These are phyloP conservation scores for Aspergillus tanneri DNA, from an alignment of 2,329 filamentous ascomycete species.

Conservation along the genomic window DNA sequence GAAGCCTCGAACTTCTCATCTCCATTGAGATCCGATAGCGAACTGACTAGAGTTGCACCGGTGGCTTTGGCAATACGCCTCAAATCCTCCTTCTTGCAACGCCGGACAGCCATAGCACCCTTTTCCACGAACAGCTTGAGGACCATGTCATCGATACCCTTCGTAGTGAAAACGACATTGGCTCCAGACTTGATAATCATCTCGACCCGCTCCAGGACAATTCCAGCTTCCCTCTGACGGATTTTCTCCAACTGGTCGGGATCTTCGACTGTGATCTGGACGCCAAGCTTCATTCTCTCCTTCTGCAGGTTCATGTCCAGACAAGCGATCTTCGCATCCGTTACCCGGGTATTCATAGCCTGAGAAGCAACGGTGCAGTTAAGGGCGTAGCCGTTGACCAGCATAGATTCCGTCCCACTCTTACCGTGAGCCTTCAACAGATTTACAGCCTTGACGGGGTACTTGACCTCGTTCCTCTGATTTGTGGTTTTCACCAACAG, in stretches of 20 bases:
- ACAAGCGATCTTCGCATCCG: constrained; percentile 93
- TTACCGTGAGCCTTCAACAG: constrained; percentile 98
- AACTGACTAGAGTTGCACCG: constrained; percentile 87
- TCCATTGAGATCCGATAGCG: constrained; percentile 92
- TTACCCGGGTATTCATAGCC: constrained; percentile 90
- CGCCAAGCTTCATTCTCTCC: constrained; percentile 97
- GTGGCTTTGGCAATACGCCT: constrained; percentile 94
- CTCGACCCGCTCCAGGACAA: constrained; percentile 90
- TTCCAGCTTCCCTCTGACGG: constrained; percentile 84
- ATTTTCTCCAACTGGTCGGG: constrained; percentile 98
- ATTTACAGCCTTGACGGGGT: constrained; percentile 98
- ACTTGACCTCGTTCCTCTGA: constrained; percentile 86
- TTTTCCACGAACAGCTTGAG: constrained; percentile 93
- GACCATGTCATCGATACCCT: constrained; percentile 95
- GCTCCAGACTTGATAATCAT: constrained; percentile 97
- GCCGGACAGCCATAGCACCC: constrained; percentile 90
- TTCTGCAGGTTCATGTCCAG: constrained; percentile 98
- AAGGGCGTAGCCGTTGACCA: constrained; percentile 94
- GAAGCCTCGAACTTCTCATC: constrained; percentile 95
- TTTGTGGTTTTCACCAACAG: constrained; percentile 91
- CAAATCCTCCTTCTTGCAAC: constrained; percentile 98
- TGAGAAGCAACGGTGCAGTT: constrained; percentile 99
- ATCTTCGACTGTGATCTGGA: constrained; percentile 97
- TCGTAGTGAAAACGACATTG: constrained; percentile 94
- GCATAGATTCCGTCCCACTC: constrained; percentile 78